These are phyloP conservation scores for Beta corolliflora DNA, from an alignment of 179 eudicot species.

Conservation along the genomic window DNA sequence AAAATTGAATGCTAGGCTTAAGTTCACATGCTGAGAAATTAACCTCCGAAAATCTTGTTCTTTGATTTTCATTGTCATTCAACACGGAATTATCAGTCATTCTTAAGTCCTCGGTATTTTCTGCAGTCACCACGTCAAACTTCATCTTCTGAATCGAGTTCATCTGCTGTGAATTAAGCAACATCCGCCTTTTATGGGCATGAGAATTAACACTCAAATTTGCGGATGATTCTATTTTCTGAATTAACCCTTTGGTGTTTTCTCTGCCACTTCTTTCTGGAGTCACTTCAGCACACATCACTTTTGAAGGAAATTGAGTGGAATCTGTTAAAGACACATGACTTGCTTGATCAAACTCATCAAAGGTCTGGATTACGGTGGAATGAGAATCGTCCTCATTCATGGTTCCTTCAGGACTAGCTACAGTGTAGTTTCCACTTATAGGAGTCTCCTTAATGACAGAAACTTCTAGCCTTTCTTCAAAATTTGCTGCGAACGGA, in stretches of 20 bases:
- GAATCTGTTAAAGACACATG: conserved; percentile 34
- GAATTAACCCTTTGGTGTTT: conserved; percentile 24
- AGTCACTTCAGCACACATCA: conserved; percentile 45
- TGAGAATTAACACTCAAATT: conserved; percentile 70
- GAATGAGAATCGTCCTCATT: conserved; percentile 51
- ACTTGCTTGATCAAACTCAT: conserved; percentile 37
- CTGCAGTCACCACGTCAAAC: conserved; percentile 35
- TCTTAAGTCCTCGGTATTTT: conserved; percentile 27
- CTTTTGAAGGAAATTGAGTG: conserved; percentile 30
- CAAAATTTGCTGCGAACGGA: conserved; percentile 26
- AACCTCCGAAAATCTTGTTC: conserved; percentile 22
- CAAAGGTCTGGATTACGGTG: conserved; percentile 37
- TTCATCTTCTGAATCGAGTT: conserved; percentile 34
- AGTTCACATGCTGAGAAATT: conserved; percentile 32
- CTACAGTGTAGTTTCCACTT: conserved; percentile 22
- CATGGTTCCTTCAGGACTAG: conserved; percentile 44
- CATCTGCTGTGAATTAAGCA: conserved; percentile 37
- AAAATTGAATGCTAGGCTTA: conserved; percentile 21
- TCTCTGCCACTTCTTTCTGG: conserved; percentile 46
- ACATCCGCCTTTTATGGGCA: conserved; percentile 64
- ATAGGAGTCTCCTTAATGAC: conserved; percentile 66
- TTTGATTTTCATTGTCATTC: conserved; percentile 25
- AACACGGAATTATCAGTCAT: conserved; percentile 31
- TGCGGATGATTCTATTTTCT: conserved; percentile 45
- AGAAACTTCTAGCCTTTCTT: conserved; percentile 45